Percentiles rank a stretch among this genome's conserved stretches.
phyloP scores from a whole-genome alignment of 176 grass and related monocot species.

The Avena atlantica region DNA sequence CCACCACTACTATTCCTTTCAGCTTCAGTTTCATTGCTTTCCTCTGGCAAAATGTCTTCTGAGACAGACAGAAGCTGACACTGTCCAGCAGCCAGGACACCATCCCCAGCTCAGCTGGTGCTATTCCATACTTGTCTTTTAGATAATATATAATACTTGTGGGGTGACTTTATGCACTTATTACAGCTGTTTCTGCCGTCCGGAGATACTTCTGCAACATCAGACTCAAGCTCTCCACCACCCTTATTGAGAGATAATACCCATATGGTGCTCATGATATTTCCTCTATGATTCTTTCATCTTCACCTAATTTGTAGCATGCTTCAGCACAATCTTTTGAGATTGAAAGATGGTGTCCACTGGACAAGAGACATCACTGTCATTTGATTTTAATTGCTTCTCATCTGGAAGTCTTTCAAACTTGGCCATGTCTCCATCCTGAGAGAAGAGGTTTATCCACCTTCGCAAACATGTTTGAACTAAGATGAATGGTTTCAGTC shows the following conservation, averaged over 20 bases:
- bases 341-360: not conserved
- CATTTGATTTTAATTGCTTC: not conserved
- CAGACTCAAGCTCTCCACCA: not conserved
- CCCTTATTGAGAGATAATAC: not conserved
- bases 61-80: constrained; percentile 13
- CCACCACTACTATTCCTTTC: constrained; percentile 7
- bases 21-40: not conserved
- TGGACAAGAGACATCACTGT: not conserved
- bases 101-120: not conserved
- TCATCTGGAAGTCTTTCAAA: constrained; percentile 34
- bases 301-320: too few relatives aligned
- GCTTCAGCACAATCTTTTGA: not conserved
- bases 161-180: constrained; percentile 27
- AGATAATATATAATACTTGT: not conserved
- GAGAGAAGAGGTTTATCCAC: constrained; percentile 48
- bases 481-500: constrained; percentile 89
- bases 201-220: constrained; percentile 22
- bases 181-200: constrained; percentile 21
- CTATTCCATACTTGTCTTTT: not conserved
- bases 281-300: constrained; percentile 19
- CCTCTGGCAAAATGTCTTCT: not conserved
- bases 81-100: not conserved
- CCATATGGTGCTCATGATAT: not conserved
- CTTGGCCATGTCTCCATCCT: constrained; percentile 34
- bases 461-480: constrained; percentile 85